These are phyloP conservation scores for Colletotrichum gigasporum DNA, from an alignment of 2,329 filamentous ascomycete species.

Conservation along the genomic window DNA sequence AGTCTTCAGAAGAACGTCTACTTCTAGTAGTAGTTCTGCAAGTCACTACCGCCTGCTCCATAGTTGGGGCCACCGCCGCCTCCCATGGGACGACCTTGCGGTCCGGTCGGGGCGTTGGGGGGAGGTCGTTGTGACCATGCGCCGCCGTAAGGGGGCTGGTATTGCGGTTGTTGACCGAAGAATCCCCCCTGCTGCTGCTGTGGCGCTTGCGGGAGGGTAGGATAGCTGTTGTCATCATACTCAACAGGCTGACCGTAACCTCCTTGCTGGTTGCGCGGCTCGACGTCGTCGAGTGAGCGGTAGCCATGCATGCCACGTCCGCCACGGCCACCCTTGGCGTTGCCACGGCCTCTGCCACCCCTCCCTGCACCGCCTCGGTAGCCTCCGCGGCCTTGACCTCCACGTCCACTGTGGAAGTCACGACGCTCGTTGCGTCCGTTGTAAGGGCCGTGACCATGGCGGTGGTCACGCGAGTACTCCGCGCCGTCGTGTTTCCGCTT, in stretches of 20 bases:
- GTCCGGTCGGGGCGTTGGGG: constrained; percentile 21
- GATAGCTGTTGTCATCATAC: constrained; percentile 54
- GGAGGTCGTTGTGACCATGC: constrained; percentile 17
- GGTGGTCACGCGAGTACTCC: constrained; percentile 38
- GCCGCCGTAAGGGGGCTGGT: constrained; percentile 18
- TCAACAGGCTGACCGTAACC: constrained; percentile 53
- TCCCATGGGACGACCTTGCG: constrained; percentile 34
- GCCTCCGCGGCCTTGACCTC: constrained; percentile 45
- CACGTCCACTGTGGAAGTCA: constrained; percentile 53
- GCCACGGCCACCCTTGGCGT: constrained; percentile 54
- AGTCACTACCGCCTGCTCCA: constrained; percentile 40
- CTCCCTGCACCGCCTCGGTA: constrained; percentile 51
- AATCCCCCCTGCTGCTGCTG: constrained; percentile 27
- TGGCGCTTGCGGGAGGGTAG: constrained; percentile 37
- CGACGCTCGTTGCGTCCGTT: constrained; percentile 52
- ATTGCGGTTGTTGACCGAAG: constrained; percentile 34
- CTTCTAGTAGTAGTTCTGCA: constrained; percentile 52
- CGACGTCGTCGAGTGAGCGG: constrained; percentile 74
- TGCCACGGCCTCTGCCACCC: constrained; percentile 48
- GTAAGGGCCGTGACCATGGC: constrained; percentile 39
- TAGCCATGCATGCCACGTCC: constrained; percentile 65
- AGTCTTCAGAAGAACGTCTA: neutral
- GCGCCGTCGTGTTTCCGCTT: constrained; percentile 66
- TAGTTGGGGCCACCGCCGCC: constrained; percentile 33
- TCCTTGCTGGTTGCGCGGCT: constrained; percentile 55